Evolutionary conservation across 2,329 filamentous ascomycete species (phyloP).

Genomic region (Chaetomium olivaceum): DNA sequence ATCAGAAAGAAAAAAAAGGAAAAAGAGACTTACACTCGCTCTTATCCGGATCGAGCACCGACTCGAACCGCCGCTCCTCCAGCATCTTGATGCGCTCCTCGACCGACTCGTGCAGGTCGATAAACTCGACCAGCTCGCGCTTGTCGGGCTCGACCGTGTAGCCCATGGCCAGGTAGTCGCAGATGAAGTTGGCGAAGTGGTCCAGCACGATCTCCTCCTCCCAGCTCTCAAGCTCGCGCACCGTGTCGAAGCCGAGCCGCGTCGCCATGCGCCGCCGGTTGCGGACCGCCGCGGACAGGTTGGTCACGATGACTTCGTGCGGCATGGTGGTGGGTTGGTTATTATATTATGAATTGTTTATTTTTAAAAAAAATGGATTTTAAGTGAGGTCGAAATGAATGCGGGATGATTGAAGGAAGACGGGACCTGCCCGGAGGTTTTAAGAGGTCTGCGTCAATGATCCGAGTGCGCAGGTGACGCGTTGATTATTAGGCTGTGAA

Average conservation of each 20-base stretch:
- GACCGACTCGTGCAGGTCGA: slow-evolving; percentile 18
- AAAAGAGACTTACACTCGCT: slow-evolving; percentile 15
- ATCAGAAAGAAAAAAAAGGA: too few species aligned
- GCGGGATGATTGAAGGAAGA: background rate
- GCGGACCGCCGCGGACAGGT: background rate
- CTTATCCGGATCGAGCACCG: slow-evolving; percentile 21
- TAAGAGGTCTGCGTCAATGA: background rate
- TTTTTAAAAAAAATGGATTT: background rate
- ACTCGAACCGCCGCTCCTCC: slow-evolving; percentile 14
- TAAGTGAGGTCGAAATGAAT: too few species aligned
- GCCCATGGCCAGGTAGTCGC: slow-evolving; percentile 21
- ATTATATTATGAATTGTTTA: background rate
- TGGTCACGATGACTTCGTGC: background rate
- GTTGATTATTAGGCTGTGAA: background rate
- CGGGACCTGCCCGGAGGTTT: background rate
- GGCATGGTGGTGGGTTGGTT: background rate
- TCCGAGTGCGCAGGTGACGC: background rate
- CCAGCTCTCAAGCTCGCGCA: slow-evolving; percentile 15
- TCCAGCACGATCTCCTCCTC: slow-evolving; percentile 20
- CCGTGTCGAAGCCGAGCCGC: slow-evolving; percentile 17
- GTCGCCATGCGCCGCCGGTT: slow-evolving; percentile 9
- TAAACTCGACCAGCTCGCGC: slow-evolving; percentile 10
- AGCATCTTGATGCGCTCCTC: slow-evolving; percentile 12
- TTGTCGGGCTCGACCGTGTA: slow-evolving; percentile 18
- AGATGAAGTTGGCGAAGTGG: slow-evolving; percentile 25